Conservation (phyloP, 768 basidiomycete species). For the Leccinum boreale region DNA sequence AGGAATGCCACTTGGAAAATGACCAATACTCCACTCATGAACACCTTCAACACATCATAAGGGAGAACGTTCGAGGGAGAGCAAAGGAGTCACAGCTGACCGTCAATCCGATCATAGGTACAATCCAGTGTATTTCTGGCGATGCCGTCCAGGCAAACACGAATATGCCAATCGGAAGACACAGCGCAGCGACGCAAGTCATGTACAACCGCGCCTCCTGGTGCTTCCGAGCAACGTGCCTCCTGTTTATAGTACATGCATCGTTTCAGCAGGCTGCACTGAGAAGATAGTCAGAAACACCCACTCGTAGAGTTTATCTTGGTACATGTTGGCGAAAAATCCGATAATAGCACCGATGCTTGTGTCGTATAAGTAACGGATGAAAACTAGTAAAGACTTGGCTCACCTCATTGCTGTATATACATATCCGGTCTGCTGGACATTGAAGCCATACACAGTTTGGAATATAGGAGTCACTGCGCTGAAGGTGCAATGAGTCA, state of each 20-base stretch:
- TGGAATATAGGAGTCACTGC: conserved; percentile 55
- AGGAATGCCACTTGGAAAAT: conserved; percentile 46
- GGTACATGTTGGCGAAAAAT: conserved; percentile 40
- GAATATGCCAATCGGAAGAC: conserved; percentile 58
- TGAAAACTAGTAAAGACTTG: neutral
- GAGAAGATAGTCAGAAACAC: neutral
- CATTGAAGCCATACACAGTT: conserved; percentile 55
- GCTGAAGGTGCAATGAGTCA: conserved; percentile 24
- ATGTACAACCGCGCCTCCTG: conserved; percentile 61
- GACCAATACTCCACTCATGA: conserved; percentile 38
- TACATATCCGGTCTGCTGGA: conserved; percentile 53
- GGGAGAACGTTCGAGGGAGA: neutral
- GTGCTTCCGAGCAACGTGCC: conserved; percentile 20
- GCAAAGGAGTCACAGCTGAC: conserved; percentile 7
- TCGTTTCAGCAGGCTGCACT: conserved; percentile 9
- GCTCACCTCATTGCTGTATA: conserved; percentile 50
- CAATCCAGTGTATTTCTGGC: conserved; percentile 57
- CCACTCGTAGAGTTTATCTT: conserved; percentile 50
- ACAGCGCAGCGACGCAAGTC: conserved; percentile 50
- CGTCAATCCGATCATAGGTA: conserved; percentile 19
- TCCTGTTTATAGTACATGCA: conserved; percentile 22
- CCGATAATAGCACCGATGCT: conserved; percentile 54
- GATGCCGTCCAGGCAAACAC: conserved; percentile 70
- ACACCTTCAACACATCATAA: conserved; percentile 30
- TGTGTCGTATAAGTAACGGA: neutral